A percentile compares a stretch with the other conserved stretches of the same genome.
These are phyloP conservation scores for Harringtonia aguacate DNA, from an alignment of 2,329 filamentous ascomycete genomes.

Conservation along the genomic window DNA sequence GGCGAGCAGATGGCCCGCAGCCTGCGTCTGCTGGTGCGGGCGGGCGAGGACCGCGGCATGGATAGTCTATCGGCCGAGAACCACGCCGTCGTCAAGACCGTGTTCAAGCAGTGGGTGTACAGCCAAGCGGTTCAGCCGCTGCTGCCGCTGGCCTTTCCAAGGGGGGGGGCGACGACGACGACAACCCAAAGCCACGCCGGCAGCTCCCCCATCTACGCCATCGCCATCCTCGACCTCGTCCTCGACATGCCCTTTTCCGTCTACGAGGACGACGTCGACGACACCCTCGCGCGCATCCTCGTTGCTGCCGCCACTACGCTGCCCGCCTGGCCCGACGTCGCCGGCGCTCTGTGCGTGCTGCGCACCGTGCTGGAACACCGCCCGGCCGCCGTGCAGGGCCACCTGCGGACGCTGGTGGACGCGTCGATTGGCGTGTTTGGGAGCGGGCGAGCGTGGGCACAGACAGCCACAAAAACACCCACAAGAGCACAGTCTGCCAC, in stretches of 20 bases:
- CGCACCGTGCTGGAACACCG: slow-evolving; percentile 35
- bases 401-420: slow-evolving; percentile 37
- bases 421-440: slow-evolving; percentile 28
- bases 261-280: slow-evolving; percentile 38
- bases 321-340: slow-evolving; percentile 30
- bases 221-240: slow-evolving; percentile 37
- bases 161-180: slow-evolving; percentile 5
- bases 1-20: slow-evolving; percentile 30
- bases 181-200: slow-evolving; percentile 12
- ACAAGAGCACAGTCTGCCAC: not conserved
- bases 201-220: slow-evolving; percentile 26
- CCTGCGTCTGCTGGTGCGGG: slow-evolving; percentile 30
- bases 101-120: slow-evolving; percentile 37
- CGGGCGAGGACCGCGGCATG: slow-evolving; percentile 16
- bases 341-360: slow-evolving; percentile 37
- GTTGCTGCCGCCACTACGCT: slow-evolving; percentile 35
- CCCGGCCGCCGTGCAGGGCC: slow-evolving; percentile 32
- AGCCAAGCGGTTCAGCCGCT: slow-evolving; percentile 34
- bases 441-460: slow-evolving; percentile 1
- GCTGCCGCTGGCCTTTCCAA: slow-evolving; percentile 29
- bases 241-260: slow-evolving; percentile 38
- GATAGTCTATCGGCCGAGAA: slow-evolving; percentile 24
- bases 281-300: slow-evolving; percentile 34
- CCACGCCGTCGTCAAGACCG: slow-evolving; percentile 31
- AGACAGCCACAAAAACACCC: not conserved